These are phyloP conservation scores for Solanum appendiculatum DNA, from an alignment of 257 asterid genomes.

Conservation along the genomic window DNA sequence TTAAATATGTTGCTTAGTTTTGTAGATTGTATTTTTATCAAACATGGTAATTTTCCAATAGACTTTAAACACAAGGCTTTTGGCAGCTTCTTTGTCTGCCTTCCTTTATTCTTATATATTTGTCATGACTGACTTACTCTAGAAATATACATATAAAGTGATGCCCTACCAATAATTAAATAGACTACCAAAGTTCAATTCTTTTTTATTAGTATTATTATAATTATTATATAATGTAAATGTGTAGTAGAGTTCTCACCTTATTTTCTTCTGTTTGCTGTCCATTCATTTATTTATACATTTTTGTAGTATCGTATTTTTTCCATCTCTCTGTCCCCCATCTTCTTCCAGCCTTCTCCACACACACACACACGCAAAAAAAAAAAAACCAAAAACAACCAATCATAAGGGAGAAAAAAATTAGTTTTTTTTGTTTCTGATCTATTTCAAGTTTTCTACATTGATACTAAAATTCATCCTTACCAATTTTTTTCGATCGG, in stretches of 20 bases:
- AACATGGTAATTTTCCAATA: neutral
- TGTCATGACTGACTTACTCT: neutral
- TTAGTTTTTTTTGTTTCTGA: neutral
- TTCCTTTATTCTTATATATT: neutral
- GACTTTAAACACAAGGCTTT: neutral
- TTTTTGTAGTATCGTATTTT: neutral
- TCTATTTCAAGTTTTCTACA: neutral
- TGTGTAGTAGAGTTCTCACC: neutral
- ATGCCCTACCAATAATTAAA: neutral
- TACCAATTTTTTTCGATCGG: neutral
- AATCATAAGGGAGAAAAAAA: slow-evolving; percentile 8
- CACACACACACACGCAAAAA: neutral
- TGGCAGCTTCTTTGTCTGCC: neutral
- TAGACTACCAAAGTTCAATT: neutral
- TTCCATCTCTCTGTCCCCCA: slow-evolving; percentile 6
- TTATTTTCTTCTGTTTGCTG: slow-evolving; percentile 27
- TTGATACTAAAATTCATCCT: neutral
- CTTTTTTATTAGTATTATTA: neutral
- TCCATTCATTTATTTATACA: slow-evolving; percentile 29
- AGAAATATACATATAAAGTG: neutral
- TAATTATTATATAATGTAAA: slow-evolving; percentile 6
- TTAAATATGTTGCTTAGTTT: neutral
- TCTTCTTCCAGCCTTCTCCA: slow-evolving; percentile 18
- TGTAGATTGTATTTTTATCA: neutral
- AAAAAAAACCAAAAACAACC: slow-evolving; percentile 13